Evolutionary conservation across 495 filamentous ascomycete genomes (phyloP).

Genomic region (Aspergillus nanangensis): DNA sequence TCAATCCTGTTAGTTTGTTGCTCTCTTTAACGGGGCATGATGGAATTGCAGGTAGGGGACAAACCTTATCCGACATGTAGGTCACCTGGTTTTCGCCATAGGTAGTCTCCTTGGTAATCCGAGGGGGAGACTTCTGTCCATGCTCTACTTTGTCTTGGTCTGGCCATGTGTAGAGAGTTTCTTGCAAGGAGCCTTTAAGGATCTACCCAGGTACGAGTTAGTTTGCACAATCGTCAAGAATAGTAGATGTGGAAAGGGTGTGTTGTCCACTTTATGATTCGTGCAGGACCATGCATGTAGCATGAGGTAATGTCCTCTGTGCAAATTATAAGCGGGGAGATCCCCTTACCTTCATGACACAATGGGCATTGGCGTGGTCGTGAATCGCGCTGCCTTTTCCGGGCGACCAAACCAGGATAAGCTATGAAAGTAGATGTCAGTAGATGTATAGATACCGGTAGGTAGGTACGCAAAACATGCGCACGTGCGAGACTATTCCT

Average conservation of each 20-base stretch:
- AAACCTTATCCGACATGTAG: slow-evolving; percentile 74
- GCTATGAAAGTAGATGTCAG: slow-evolving; percentile 42
- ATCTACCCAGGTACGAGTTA: slow-evolving; percentile 43
- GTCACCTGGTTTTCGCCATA: slow-evolving; percentile 63
- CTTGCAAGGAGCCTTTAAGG: slow-evolving; percentile 69
- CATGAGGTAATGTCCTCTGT: too few species aligned
- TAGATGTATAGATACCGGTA: neutral
- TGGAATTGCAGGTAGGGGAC: too few species aligned
- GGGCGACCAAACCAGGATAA: slow-evolving; percentile 90
- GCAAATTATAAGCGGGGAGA: too few species aligned
- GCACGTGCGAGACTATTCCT: too few species aligned
- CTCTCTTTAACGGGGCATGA: too few species aligned
- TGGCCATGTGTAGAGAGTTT: slow-evolving; percentile 78
- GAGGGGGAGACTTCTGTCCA: slow-evolving; percentile 44
- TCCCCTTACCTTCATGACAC: slow-evolving; percentile 63
- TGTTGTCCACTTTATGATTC: too few species aligned
- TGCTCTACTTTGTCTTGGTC: slow-evolving; percentile 40
- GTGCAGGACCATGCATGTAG: too few species aligned
- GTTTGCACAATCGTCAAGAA: too few species aligned
- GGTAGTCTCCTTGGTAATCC: slow-evolving; percentile 37
- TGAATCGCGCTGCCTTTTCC: slow-evolving; percentile 83
- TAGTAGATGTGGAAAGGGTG: too few species aligned
- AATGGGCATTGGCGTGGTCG: slow-evolving; percentile 83
- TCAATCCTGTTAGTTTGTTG: neutral
- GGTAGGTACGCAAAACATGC: neutral